A percentile compares a stretch with the other conserved stretches of the same genome.
Conservation (phyloP, 345 rosid genomes). For the Murraya paniculata region DNA sequence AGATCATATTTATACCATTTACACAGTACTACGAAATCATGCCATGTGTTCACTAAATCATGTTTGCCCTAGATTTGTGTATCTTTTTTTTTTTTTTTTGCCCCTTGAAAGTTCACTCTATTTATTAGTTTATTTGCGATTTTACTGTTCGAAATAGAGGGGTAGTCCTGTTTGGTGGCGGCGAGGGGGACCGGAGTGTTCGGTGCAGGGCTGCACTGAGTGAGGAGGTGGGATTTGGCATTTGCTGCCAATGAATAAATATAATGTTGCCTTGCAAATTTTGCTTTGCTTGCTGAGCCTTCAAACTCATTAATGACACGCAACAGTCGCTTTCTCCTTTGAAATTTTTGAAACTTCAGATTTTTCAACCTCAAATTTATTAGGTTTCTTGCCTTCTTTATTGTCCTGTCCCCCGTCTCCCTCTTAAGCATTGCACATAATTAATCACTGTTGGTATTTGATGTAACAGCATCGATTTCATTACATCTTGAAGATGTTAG, state of each 20-base stretch:
- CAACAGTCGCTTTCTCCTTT: not conserved
- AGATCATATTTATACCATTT: no score
- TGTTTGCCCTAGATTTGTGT: no score
- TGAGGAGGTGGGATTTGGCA: not conserved
- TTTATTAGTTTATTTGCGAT: no score
- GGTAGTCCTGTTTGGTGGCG: not conserved
- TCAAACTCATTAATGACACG: constrained; percentile 16
- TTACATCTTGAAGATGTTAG: no score
- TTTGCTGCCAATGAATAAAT: not conserved
- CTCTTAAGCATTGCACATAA: not conserved
- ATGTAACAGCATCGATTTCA: no score
- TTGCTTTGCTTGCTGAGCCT: constrained; percentile 16
- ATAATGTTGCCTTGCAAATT: constrained; percentile 16
- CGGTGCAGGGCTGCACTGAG: not conserved
- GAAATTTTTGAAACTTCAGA: not conserved
- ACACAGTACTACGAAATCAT: no score
- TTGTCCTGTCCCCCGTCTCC: not conserved
- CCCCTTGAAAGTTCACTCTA: no score
- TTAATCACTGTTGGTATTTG: no score
- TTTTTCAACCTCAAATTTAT: constrained; percentile 7
- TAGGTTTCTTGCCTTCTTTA: not conserved
- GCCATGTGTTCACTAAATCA: no score
- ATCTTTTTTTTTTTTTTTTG: accelerated
- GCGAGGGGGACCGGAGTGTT: not conserved
- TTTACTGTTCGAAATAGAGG: not conserved